Evolutionary conservation across 2,329 filamentous ascomycete species (phyloP), one percentile per base, ranked within the genome.

Genomic region (Chaetomium sp.): DNA sequence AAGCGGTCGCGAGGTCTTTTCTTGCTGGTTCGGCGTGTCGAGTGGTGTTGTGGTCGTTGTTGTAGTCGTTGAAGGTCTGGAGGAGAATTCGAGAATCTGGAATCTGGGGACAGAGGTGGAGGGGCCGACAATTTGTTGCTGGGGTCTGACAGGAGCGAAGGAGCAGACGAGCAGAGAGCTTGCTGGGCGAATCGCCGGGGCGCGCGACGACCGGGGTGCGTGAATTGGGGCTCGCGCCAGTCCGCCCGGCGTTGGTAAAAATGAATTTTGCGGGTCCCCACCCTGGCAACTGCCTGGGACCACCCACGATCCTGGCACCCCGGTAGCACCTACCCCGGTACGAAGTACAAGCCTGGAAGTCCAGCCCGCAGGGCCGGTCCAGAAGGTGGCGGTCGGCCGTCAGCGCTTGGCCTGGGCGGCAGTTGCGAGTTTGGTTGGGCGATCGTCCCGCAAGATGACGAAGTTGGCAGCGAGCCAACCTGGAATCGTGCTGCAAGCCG

Each of bases 51-150:
- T 49, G 37, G 55, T 19, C 49, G 10, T 45, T 40, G n/a, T 33
- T 40, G n/a, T 33, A 10, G 32, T 7, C 6, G 11, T 11, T 19
- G 45, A 36, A 53, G 43, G 47, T 9, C 34, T 46, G 50, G 50
- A 43, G 43, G 35, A 40, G 36, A n/a, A 49, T 27, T 27, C 7
- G 46, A 32, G 14, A 14, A 14, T n/a, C 6, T 14, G 40, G 5
- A 42, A 10, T 11, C 11, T 4, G 37, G 19, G 47, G 9, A 37
- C 46, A n/a, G 36, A n/a, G 27, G 42, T 35, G 37, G 14, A n/a
- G 37, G 43, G 42, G 42, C 34, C 27, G n/a, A 53, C 52, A 51
- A 54, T 58, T 62, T 63, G 61, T 61, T 61, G 52, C 52, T 54
- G 47, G 57, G 56, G 46, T 57, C 52, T 48, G 56, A 54, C 43